Base-by-base conservation (phyloP, 192 early-diverging fungal species). In the Gryganskiella cystojenkinii region DNA sequence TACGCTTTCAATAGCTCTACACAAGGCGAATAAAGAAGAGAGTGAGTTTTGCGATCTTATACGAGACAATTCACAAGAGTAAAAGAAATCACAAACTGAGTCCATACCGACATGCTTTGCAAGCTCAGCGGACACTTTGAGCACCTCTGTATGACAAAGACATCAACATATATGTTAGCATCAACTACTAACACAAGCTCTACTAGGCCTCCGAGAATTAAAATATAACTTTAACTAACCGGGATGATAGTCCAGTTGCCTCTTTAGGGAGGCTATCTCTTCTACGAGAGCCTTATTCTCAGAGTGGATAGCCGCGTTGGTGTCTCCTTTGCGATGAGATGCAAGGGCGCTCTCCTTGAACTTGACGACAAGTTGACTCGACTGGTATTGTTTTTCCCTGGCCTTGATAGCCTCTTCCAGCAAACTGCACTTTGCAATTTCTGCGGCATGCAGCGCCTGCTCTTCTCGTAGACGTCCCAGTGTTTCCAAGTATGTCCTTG, bases 401-500 rank as follows among this genome's bases (percentile, higher is more conserved):
- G 74, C 74, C 45, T 74, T 76, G 33, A 61, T 71, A 4, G 65
- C 72, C 61, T 82, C 80, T 24, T 82, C 68, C 35, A 82, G 51
- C 67, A 83, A 80, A 24, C 83, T 83, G 7, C 82, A 80, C 20
- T 78, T 84, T 37, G 84, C 82, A 0, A 71, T 81, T 49, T 83
- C 85, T 10, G 82, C 79, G 8, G 82, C 45, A 34, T 69, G 74
- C 45, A 82, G 86, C 46, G 85, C 86, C 15, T 85, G 84, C 59
- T 86, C 86, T 2, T 70, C 57, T 55, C 86, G 71, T 11, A 81
- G 82, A 33, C 80, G 74, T 30, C 83, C 81, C 47, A 86, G 86
- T 64, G 86, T 81, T 50, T 82, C 83, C 47, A 87, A 43, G 30
- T 82, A 56, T 17, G 86, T 67, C 61, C 81, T 64, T 53, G 72